Conservation (phyloP, 2,329 filamentous ascomycete genomes). For the Beauveria australis region DNA sequence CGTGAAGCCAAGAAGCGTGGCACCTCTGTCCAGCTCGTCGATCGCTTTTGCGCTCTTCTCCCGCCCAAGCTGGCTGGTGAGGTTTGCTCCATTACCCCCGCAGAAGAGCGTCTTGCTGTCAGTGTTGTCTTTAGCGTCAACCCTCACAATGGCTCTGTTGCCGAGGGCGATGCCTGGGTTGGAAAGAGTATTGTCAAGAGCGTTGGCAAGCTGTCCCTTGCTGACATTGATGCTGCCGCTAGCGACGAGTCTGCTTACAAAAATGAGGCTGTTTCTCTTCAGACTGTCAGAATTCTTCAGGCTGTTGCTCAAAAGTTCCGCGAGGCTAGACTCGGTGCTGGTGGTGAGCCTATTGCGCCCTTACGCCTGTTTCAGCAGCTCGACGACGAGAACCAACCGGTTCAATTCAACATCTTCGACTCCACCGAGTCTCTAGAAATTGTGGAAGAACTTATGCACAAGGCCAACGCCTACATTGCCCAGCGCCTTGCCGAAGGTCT, state of each 20-base stretch:
- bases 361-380: constrained; percentile 86
- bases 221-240: constrained; percentile 78
- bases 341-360: constrained; percentile 70
- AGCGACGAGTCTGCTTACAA: constrained; percentile 53
- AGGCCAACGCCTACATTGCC: constrained; percentile 83
- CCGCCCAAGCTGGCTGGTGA: constrained; percentile 79
- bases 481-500: constrained; percentile 71
- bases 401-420: constrained; percentile 93
- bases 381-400: constrained; percentile 95
- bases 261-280: constrained; percentile 57
- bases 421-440: constrained; percentile 83
- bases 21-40: constrained; percentile 89
- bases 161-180: constrained; percentile 86
- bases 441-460: constrained; percentile 90
- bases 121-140: constrained; percentile 92
- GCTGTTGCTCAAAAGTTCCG: constrained; percentile 83
- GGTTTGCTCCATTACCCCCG: constrained; percentile 77
- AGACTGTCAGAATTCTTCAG: constrained; percentile 75
- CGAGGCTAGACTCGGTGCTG: constrained; percentile 74
- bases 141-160: constrained; percentile 65
- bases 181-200: constrained; percentile 93
- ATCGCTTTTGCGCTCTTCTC: constrained; percentile 79
- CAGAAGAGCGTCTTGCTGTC: constrained; percentile 83
- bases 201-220: constrained; percentile 72
- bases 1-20: constrained; percentile 97